Percentiles rank a stretch among this genome's conserved stretches.
These are phyloP conservation scores for Inonotus obliquus DNA, from an alignment of 1,284 basidiomycete species.

Conservation along the genomic window DNA sequence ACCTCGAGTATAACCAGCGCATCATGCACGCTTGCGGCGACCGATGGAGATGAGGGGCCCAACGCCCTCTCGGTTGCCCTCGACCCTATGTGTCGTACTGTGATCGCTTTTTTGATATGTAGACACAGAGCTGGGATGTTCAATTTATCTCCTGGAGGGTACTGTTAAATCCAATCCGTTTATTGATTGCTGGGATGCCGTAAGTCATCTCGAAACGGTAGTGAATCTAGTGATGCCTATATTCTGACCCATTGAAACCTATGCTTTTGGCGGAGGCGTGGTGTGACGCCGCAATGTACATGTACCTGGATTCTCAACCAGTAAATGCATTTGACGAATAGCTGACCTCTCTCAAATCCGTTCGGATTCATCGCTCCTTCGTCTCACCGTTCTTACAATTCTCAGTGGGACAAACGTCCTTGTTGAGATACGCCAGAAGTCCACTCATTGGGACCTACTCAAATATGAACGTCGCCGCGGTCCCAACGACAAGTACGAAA, in stretches of 20 bases:
- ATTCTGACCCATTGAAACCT: neutral
- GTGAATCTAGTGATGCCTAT: neutral
- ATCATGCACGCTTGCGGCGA: neutral
- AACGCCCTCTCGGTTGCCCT: slow-evolving; percentile 41
- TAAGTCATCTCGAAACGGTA: slow-evolving; percentile 23
- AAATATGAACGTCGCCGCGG: slow-evolving; percentile 36
- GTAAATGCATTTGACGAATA: slow-evolving; percentile 6
- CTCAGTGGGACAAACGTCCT: slow-evolving; percentile 53
- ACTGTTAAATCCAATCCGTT: slow-evolving; percentile 47
- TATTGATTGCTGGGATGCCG: slow-evolving; percentile 49
- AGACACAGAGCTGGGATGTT: neutral
- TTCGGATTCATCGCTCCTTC: slow-evolving; percentile 44
- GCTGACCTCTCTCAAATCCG: slow-evolving; percentile 26
- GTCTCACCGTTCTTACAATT: slow-evolving; percentile 58
- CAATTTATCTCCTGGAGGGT: slow-evolving; percentile 47
- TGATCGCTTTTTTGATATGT: slow-evolving; percentile 19
- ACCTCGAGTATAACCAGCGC: neutral
- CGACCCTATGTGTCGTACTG: slow-evolving; percentile 35
- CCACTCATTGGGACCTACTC: slow-evolving; percentile 24
- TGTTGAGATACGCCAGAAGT: slow-evolving; percentile 31
- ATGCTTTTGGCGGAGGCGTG: slow-evolving; percentile 35
- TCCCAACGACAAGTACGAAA: slow-evolving; percentile 39
- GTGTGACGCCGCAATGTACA: slow-evolving; percentile 55
- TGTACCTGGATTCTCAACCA: slow-evolving; percentile 33
- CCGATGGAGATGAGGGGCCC: slow-evolving; percentile 49